Evolutionary conservation across 2,329 filamentous ascomycete genomes (phyloP), one percentile per base, ranked within the genome.

Genomic region (Fusarium albosuccineum): DNA sequence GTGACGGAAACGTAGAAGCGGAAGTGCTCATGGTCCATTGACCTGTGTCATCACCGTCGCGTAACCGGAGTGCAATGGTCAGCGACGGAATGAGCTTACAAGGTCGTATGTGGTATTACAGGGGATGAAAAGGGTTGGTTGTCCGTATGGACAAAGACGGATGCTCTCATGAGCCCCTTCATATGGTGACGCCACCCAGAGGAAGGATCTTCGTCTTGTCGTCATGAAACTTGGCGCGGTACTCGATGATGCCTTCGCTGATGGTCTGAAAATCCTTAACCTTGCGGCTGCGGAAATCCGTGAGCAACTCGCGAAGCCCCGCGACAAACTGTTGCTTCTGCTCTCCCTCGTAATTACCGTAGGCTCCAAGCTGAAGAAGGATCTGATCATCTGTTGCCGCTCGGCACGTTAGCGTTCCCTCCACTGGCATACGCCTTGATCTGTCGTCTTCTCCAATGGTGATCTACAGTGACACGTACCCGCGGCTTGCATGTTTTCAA

Each of bases 361-460:
- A 84, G 46, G 86, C 88, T 44, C 91, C 91, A 54, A 94, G 86
- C 70, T 92, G 88, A 58, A 92, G 84, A 67, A 94, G 87, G 67
- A 93, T 89, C 75, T 89, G 87, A 77, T 91, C 88, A 82, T 93
- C 91, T 94, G 79, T 66, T 77, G 69, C 70, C 74, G 22, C 71
- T 71, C 62, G 59, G 67, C 71, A 72, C 75, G 84, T 87, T 82
- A 86, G 84, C 81, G 77, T 80, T 78, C 79, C 78, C 80, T 79
- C 77, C 61, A 62, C 60, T 66, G 69, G 66, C 58, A 65, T 60
- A 50, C 54, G 57, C 64, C 69, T 64, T 57, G 52, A 66, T 57
- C 57, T 65, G 57, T 68, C 54, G 65, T 45, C 59, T 64, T 62
- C 61, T 69, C 41, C 44, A 51, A 59, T 68, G 64, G 50, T 53